Conservation (phyloP, 345 rosid species). For the Populus simonii region DNA sequence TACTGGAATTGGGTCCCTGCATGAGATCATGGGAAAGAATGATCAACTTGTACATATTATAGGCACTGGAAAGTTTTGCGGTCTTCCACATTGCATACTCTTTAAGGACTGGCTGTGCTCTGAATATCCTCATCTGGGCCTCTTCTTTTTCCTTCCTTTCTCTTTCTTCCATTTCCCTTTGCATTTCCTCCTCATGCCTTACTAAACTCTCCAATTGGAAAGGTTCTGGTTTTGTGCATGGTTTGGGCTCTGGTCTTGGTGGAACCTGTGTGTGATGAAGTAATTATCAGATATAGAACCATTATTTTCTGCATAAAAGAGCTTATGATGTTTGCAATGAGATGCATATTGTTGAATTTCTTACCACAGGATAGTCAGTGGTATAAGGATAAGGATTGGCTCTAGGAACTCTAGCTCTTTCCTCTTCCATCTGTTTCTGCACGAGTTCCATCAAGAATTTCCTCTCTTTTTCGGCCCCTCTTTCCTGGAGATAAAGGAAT, state of each 20-base stretch:
- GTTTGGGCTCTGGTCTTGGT: conserved; percentile 81
- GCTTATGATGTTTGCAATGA: neutral
- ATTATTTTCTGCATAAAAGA: neutral
- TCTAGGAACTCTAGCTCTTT: conserved; percentile 68
- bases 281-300: neutral
- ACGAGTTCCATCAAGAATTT: conserved; percentile 53
- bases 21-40: neutral
- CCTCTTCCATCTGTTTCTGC: conserved; percentile 67
- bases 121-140: conserved; percentile 66
- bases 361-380: conserved; percentile 95
- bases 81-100: conserved; percentile 49
- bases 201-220: conserved; percentile 80
- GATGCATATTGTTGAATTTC: neutral
- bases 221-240: conserved; percentile 75
- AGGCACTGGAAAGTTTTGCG: neutral
- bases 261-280: conserved; percentile 56
- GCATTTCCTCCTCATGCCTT: conserved; percentile 86
- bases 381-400: conserved; percentile 94
- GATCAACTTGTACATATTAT: neutral
- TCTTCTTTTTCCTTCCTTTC: conserved; percentile 65
- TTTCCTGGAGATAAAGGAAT: conserved; percentile 49
- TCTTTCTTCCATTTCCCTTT: conserved; percentile 81
- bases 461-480: conserved; percentile 88
- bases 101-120: conserved; percentile 69
- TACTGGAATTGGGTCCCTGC: conserved; percentile 89